phyloP scores from a whole-genome alignment of 2,329 filamentous ascomycete genomes.

The Sphaerostilbella broomeana region DNA sequence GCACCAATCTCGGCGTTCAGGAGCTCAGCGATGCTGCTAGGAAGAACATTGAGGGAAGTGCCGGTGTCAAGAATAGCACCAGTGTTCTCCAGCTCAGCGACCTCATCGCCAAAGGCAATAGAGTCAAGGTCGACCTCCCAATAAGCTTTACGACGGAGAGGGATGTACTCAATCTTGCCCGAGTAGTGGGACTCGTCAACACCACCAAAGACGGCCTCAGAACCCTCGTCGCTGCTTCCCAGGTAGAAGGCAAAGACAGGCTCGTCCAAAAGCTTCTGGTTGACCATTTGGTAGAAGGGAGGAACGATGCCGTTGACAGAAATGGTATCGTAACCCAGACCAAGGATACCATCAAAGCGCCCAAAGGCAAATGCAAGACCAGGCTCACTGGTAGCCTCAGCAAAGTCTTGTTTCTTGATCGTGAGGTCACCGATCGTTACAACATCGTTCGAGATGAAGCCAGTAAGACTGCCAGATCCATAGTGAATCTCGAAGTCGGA shows the following conservation, averaged over 20 bases:
- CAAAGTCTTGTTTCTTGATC: constrained; percentile 87
- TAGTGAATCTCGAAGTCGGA: constrained; percentile 89
- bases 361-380: constrained; percentile 97
- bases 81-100: constrained; percentile 85
- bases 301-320: constrained; percentile 94
- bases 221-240: constrained; percentile 64
- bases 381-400: constrained; percentile 91
- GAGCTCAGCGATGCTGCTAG: constrained; percentile 84
- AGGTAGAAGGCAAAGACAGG: constrained; percentile 97
- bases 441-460: constrained; percentile 85
- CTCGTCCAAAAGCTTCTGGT: constrained; percentile 85
- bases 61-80: constrained; percentile 97
- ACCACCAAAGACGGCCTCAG: constrained; percentile 85
- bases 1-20: constrained; percentile 97
- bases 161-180: constrained; percentile 87
- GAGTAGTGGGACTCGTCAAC: constrained; percentile 73
- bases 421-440: constrained; percentile 83
- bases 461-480: constrained; percentile 87
- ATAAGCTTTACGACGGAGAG: constrained; percentile 96
- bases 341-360: constrained; percentile 93
- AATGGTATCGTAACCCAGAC: constrained; percentile 90
- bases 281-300: constrained; percentile 92
- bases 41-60: constrained; percentile 94
- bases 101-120: constrained; percentile 80
- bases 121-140: constrained; percentile 97